A percentile compares a stretch with the other conserved stretches of the same genome.
These are phyloP conservation scores for Scopulariopsis brevicaulis DNA, from an alignment of 2,329 filamentous ascomycete genomes.

Conservation along the genomic window DNA sequence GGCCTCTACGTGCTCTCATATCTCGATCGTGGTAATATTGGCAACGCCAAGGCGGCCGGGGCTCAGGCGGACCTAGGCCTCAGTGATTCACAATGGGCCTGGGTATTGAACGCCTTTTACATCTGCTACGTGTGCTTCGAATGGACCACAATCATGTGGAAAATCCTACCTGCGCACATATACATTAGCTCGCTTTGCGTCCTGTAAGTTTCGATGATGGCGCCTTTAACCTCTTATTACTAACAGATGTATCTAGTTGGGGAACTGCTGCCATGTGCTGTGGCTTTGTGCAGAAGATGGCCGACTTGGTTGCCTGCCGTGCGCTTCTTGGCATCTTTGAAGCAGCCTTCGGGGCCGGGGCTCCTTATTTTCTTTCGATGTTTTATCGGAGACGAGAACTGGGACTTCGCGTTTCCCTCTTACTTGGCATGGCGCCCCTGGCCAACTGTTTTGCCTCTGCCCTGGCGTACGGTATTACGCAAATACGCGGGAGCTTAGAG, in stretches of 20 bases:
- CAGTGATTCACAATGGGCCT: conserved; percentile 11
- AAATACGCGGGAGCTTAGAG: conserved; percentile 39
- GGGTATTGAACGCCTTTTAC: conserved; percentile 15
- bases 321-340: conserved; percentile 15
- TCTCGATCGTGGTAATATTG: conserved; percentile 5
- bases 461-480: conserved; percentile 53
- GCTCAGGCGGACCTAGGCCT: background rate
- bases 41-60: conserved; percentile 1
- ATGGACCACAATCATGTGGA: conserved; percentile 13
- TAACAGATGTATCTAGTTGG: background rate
- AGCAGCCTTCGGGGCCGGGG: conserved; percentile 27
- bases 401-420: conserved; percentile 50
- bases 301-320: conserved; percentile 15
- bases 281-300: background rate
- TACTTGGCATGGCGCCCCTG: conserved; percentile 40
- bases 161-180: conserved; percentile 11
- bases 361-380: conserved; percentile 31
- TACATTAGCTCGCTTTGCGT: conserved; percentile 12
- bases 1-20: conserved; percentile 6
- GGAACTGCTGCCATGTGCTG: background rate
- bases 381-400: conserved; percentile 45
- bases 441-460: conserved; percentile 59
- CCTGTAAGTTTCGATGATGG: conserved; percentile 8
- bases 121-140: conserved; percentile 14
- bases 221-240: conserved; percentile 14